These are phyloP conservation scores for Amaranthus tricolor DNA, from an alignment of 179 eudicot species.

Conservation along the genomic window DNA sequence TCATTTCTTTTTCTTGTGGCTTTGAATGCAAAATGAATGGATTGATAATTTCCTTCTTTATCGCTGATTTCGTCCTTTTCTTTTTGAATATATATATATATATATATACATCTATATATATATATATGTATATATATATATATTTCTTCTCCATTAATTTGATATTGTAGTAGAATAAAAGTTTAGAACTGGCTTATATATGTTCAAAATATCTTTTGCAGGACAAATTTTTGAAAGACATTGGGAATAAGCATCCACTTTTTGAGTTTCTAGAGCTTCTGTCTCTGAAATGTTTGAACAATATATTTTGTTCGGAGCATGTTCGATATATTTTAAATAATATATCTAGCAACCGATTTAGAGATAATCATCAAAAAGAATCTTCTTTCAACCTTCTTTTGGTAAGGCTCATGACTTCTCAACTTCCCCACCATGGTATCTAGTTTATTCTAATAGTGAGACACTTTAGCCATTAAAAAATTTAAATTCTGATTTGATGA, in stretches of 20 bases:
- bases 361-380: constrained; percentile 31
- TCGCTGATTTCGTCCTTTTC: background rate
- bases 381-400: constrained; percentile 55
- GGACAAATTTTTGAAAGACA: constrained; percentile 56
- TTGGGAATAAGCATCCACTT: constrained; percentile 53
- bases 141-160: background rate
- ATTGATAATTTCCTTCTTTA: background rate
- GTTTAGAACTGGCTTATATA: constrained; percentile 1
- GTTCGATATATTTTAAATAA: constrained; percentile 55
- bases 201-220: constrained; percentile 26
- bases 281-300: constrained; percentile 58
- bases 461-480: background rate
- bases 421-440: background rate
- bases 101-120: background rate
- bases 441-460: background rate
- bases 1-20: background rate
- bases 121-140: background rate
- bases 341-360: constrained; percentile 39
- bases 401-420: constrained; percentile 45
- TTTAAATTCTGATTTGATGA: background rate
- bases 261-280: constrained; percentile 63
- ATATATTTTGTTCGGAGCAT: constrained; percentile 69
- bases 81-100: too few relatives aligned
- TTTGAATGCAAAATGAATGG: background rate
- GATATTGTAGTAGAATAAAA: constrained; percentile 4